Evolutionary conservation across 495 filamentous ascomycete genomes (phyloP), one percentile per base, ranked within the genome.

Genomic region (Amphirosellinia nigrospora): DNA sequence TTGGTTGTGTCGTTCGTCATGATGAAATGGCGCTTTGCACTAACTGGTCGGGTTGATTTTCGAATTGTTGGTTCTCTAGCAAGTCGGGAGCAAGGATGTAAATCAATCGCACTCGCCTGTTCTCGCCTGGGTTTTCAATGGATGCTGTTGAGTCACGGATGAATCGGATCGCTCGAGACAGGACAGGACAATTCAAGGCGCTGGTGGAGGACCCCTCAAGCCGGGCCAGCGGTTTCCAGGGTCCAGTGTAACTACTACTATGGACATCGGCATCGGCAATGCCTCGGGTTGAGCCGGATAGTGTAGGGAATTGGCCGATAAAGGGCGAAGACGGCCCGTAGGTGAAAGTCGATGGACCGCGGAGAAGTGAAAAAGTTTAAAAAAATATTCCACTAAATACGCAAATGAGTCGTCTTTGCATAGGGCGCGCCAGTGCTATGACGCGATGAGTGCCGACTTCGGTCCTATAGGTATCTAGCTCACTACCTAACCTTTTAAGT

Each of bases 1-100:
- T 26, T 70, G 64, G 72, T 38, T 46, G 71, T 63, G 64, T 74
- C 75, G 67, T 71, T 75, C 21, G 72, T 76, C 76, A 76, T 78
- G 72, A 26, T 71, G 41, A 43, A 21, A 5, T 23, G n/a, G 11
- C 28, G 53, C 13, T 32, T 34, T 30, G 28, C 15, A n/a, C n/a
- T n/a, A 1, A 45, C 16, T 9, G 43, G 19, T 46, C n/a, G 43
- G 43, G 0, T 48, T 48, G 9, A n/a, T 2, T 36, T 21, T 58
- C 16, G 16, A 5, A 34, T 9, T 21, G 55, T 3, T 21, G 19
- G 4, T 10, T 9, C 16, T 58, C 13, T 43, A 11, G 58, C 1
- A 64, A 48, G 61, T 36, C 61, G 43, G 3, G 34, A 32, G 38
- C 60, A 63, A 46, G 0, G 4, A 19, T 23, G 21, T 32, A 21